Conservation (phyloP, 768 basidiomycete genomes). For the Ramaria rubella region DNA sequence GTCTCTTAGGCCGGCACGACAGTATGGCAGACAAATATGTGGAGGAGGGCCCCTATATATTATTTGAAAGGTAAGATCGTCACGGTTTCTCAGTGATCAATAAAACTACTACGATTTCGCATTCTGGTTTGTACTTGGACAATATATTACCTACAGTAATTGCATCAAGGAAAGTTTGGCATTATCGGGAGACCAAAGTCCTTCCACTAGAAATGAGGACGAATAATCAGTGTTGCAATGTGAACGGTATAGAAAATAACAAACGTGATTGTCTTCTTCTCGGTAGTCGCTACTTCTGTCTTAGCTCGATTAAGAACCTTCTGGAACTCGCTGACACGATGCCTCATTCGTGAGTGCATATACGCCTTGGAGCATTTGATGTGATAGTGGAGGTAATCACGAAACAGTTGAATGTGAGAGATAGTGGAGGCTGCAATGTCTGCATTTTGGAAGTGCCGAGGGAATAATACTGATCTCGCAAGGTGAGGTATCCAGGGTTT, state of each 20-base stretch:
- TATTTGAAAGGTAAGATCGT: no score
- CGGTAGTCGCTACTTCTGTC: slow-evolving; percentile 74
- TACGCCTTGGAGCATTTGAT: slow-evolving; percentile 99
- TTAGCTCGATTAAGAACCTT: slow-evolving; percentile 95
- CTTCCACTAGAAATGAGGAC: slow-evolving; percentile 15
- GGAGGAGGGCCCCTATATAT: no score
- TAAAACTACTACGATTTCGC: no score
- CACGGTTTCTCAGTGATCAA: no score
- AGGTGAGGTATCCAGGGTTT: background rate
- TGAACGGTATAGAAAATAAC: slow-evolving; percentile 21
- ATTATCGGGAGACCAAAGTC: slow-evolving; percentile 17
- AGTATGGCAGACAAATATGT: no score
- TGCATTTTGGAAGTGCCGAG: slow-evolving; percentile 83
- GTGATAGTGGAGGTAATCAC: slow-evolving; percentile 98
- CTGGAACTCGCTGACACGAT: slow-evolving; percentile 91
- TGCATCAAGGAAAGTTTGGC: no score
- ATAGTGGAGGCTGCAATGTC: slow-evolving; percentile 69
- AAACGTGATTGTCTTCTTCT: slow-evolving; percentile 88
- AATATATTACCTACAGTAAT: no score
- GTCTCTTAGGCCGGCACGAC: no score
- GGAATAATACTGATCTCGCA: slow-evolving; percentile 66
- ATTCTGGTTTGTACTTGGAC: no score
- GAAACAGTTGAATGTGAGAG: slow-evolving; percentile 93
- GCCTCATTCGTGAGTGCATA: slow-evolving; percentile 96
- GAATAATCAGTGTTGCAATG: background rate